phyloP scores from a whole-genome alignment of 2,329 filamentous ascomycete species.

The Neonectria magnoliae region DNA sequence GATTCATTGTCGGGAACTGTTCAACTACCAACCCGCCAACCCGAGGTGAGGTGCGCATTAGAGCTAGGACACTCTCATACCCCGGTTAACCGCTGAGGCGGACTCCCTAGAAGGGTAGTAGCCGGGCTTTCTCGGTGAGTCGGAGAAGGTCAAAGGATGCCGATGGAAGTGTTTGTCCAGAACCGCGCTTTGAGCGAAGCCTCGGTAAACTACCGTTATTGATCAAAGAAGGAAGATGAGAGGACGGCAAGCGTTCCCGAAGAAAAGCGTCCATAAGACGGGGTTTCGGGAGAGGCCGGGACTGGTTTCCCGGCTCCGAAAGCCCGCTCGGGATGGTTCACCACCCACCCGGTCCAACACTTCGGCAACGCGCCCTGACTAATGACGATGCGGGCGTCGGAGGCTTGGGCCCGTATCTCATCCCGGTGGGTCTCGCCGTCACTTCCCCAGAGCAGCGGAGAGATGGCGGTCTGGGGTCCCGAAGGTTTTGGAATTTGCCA shows the following conservation, averaged over 20 bases:
- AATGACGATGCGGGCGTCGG: slow-evolving; percentile 15
- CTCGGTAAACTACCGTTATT: slow-evolving; percentile 16
- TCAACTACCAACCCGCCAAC: not conserved
- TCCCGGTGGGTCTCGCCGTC: slow-evolving; percentile 22
- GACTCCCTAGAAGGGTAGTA: not conserved
- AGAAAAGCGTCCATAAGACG: slow-evolving; percentile 13
- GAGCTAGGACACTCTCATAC: not conserved
- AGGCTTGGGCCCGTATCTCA: slow-evolving; percentile 11
- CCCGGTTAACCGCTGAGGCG: not conserved
- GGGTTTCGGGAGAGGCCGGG: slow-evolving; percentile 28
- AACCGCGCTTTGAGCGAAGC: slow-evolving; percentile 1
- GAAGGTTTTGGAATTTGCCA: slow-evolving; percentile 8
- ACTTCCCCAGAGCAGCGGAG: slow-evolving; percentile 24
- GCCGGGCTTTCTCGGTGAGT: slow-evolving; percentile 14
- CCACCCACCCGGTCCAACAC: slow-evolving; percentile 2
- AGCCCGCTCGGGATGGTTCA: slow-evolving; percentile 18
- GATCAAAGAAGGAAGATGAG: slow-evolving; percentile 11
- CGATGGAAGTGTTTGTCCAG: slow-evolving; percentile 23
- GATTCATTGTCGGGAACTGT: not conserved
- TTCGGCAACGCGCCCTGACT: slow-evolving; percentile 1
- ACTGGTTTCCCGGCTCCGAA: slow-evolving; percentile 23
- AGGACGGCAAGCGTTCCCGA: slow-evolving; percentile 19
- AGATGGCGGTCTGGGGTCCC: slow-evolving; percentile 19
- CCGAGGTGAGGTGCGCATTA: not conserved
- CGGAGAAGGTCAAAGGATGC: slow-evolving; percentile 13